phyloP scores from a whole-genome alignment of 73 alveolate species.

The Paramecium bursaria region DNA sequence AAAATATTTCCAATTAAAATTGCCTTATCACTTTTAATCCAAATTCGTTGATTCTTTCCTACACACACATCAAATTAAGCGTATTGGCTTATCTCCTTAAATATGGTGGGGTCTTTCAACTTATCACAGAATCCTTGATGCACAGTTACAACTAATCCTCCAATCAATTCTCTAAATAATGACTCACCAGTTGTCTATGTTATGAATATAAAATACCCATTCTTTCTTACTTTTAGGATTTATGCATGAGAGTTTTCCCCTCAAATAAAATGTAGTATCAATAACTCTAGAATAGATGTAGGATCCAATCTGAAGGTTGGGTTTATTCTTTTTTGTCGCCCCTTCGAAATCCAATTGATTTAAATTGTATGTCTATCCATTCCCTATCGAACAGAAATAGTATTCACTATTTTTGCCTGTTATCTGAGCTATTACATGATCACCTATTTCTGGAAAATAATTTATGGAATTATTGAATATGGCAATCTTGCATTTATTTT shows the following conservation, averaged over 20 bases:
- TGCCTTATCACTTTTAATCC: slow-evolving; percentile 41
- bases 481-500: slow-evolving; percentile 11
- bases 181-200: slow-evolving; percentile 65
- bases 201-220: slow-evolving; percentile 33
- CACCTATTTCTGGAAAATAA: slow-evolving; percentile 51
- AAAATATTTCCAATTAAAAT: slow-evolving; percentile 12
- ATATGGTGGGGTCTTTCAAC: slow-evolving; percentile 21
- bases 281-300: slow-evolving; percentile 62
- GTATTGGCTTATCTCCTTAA: slow-evolving; percentile 27
- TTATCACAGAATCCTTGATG: no score
- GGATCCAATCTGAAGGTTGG: slow-evolving; percentile 60
- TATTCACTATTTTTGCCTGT: slow-evolving; percentile 52
- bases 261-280: slow-evolving; percentile 54
- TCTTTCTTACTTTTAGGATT: slow-evolving; percentile 68
- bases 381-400: slow-evolving; percentile 39
- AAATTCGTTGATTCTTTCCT: slow-evolving; percentile 54
- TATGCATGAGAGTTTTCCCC: slow-evolving; percentile 66
- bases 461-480: slow-evolving; percentile 1
- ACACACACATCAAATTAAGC: slow-evolving; percentile 44
- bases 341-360: slow-evolving; percentile 72
- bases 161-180: slow-evolving; percentile 56
- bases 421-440: slow-evolving; percentile 20
- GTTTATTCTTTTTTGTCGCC: slow-evolving; percentile 75
- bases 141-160: slow-evolving; percentile 53
- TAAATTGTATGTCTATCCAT: slow-evolving; percentile 34